Conservation (phyloP, 2,329 filamentous ascomycete genomes). For the Nigrospora osmanthi region DNA sequence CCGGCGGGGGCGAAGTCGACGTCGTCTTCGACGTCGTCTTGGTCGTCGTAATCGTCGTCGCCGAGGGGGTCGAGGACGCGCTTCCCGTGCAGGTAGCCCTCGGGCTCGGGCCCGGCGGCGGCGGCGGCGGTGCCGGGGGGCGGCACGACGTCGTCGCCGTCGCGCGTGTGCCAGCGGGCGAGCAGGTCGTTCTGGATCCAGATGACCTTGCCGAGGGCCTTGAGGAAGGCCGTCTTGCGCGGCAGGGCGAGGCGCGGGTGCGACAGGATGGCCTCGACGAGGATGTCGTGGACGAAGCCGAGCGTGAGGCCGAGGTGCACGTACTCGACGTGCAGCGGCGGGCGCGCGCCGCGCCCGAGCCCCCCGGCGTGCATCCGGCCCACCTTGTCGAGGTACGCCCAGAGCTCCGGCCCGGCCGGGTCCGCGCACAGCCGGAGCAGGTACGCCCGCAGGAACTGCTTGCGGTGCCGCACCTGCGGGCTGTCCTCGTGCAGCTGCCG, state of each 20-base stretch:
- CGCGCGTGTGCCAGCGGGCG: constrained; percentile 71
- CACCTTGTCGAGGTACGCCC: constrained; percentile 79
- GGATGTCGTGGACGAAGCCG: constrained; percentile 69
- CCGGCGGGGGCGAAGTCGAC: too few species aligned
- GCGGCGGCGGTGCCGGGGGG: constrained; percentile 40
- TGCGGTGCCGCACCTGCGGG: constrained; percentile 68
- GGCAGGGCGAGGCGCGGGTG: constrained; percentile 59
- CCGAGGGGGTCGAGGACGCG: constrained; percentile 42
- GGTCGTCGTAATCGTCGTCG: constrained; percentile 6
- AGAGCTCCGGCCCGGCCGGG: constrained; percentile 68
- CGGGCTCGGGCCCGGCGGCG: constrained; percentile 45
- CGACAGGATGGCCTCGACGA: constrained; percentile 68
- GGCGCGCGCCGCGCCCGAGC: constrained; percentile 61
- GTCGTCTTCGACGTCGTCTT: too few species aligned
- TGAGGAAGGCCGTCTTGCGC: constrained; percentile 66
- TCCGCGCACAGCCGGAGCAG: constrained; percentile 68
- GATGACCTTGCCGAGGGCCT: constrained; percentile 71
- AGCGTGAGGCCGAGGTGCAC: constrained; percentile 68
- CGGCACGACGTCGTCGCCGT: constrained; percentile 51
- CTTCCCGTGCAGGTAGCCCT: constrained; percentile 58
- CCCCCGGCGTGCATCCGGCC: constrained; percentile 80
- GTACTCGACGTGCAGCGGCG: constrained; percentile 74
- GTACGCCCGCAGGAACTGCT: constrained; percentile 72
- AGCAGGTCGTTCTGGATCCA: constrained; percentile 87
- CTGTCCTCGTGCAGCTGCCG: constrained; percentile 57